Evolutionary conservation across 345 rosid genomes (phyloP), one percentile per base, ranked within the genome.

Genomic region (Noccaea caerulescens): DNA sequence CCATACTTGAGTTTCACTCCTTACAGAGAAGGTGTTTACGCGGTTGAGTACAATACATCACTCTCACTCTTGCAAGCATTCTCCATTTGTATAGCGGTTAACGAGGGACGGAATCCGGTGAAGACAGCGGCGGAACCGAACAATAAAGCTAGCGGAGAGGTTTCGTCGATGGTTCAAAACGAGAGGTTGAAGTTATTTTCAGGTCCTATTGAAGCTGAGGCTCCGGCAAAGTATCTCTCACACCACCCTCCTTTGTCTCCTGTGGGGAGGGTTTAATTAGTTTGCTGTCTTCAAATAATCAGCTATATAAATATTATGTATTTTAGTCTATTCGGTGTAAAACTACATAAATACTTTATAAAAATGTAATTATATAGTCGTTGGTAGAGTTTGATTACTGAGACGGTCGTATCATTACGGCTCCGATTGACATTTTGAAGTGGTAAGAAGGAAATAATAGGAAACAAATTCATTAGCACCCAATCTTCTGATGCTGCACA

Each of bases 1-100:
- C 93, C 87, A 23, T 83, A 80, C 73, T 88, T 91, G 80, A 81
- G 82, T 56, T 77, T 94, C 67, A 71, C 88, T 10, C 85, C 89
- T 1, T 87, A 82, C 80, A 83, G 84, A 84, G 99, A 88, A 32
- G 88, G 84, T 38, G 84, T 89, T 43, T 89, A 83, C 79, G 85
- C 97, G 0, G 90, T 94, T n/a, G 89, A 94, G 80, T 94, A 89
- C 81, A 82, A 72, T 60, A 74, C 99, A 37, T 75, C 89, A 3
- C 82, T 91, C 72, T 77, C 93, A 5, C 80, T 75, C 70, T 44
- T 94, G 76, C 97, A 91, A 83, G 93, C 99, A 62, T 94, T 94
- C 77, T 81, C 97, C 32, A 77, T 85, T 30, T 86, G 95, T 77
- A 79, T 91, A 75, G 88, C 96, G 4, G 79, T 82, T 69, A 80